Conservation (phyloP, 768 basidiomycete species). For the Mycena crocata region DNA sequence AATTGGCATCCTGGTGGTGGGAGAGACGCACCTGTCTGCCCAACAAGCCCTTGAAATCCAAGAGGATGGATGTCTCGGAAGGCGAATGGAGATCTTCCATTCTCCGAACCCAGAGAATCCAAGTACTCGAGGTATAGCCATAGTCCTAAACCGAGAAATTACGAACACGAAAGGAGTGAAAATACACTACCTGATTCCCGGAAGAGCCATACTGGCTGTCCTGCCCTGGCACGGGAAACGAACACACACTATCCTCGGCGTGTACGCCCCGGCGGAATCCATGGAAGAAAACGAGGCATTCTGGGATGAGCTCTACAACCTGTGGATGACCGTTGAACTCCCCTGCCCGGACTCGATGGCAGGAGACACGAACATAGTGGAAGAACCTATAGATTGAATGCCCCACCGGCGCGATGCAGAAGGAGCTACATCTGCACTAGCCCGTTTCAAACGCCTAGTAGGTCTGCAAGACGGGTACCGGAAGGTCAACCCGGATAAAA, state of each 20-base stretch:
- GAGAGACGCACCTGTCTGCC: slow-evolving; percentile 31
- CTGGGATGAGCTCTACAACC: slow-evolving; percentile 21
- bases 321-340: neutral
- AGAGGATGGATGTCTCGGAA: neutral
- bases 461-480: too few species aligned
- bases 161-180: slow-evolving; percentile 1
- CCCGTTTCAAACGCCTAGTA: too few species aligned
- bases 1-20: slow-evolving; percentile 27
- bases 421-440: too few species aligned
- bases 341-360: slow-evolving; percentile 14
- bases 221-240: slow-evolving; percentile 22
- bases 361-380: slow-evolving; percentile 24
- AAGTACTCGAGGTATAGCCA: slow-evolving; percentile 20
- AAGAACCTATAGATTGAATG: slow-evolving; percentile 5
- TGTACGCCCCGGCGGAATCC: slow-evolving; percentile 36
- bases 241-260: slow-evolving; percentile 15
- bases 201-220: slow-evolving; percentile 6
- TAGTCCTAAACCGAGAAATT: slow-evolving; percentile 33
- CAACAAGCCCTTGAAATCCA: slow-evolving; percentile 22
- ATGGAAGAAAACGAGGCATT: slow-evolving; percentile 11
- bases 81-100: slow-evolving; percentile 16
- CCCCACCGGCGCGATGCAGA: slow-evolving; percentile 5
- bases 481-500: too few species aligned
- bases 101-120: neutral
- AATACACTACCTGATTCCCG: neutral